These are phyloP conservation scores for Saturnispora saitoi DNA, from an alignment of 805 yeast species.

Conservation along the genomic window DNA sequence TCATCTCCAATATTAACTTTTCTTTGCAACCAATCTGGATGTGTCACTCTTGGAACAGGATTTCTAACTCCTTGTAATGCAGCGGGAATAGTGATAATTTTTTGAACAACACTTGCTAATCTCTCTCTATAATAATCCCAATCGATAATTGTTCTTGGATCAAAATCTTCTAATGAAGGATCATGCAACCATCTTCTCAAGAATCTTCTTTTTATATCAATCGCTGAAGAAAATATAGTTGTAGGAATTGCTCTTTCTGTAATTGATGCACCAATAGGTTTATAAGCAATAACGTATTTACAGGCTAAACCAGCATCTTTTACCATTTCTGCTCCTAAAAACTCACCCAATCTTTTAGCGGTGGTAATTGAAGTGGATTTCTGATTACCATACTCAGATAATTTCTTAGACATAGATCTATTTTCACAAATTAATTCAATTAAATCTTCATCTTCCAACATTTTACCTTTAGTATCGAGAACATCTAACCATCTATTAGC, in stretches of 20 bases:
- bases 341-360: conserved; percentile 87
- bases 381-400: conserved; percentile 81
- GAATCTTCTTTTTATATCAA: conserved; percentile 57
- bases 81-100: conserved; percentile 94
- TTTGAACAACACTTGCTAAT: conserved; percentile 85
- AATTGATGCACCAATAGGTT: conserved; percentile 79
- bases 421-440: conserved; percentile 94
- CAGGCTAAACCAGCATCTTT: conserved; percentile 95
- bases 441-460: conserved; percentile 88
- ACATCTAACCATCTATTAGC: conserved; percentile 97
- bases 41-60: conserved; percentile 91
- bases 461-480: conserved; percentile 74
- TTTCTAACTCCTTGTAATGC: conserved; percentile 80
- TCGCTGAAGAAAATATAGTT: conserved; percentile 84
- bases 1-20: conserved; percentile 54
- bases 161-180: conserved; percentile 66
- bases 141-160: conserved; percentile 82
- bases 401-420: conserved; percentile 86
- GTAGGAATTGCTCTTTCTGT: conserved; percentile 97
- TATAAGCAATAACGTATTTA: conserved; percentile 80
- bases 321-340: conserved; percentile 92
- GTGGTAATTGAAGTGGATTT: conserved; percentile 95
- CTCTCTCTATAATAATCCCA: conserved; percentile 92
- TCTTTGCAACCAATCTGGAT: conserved; percentile 86
- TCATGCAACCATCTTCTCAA: conserved; percentile 84